Base-by-base conservation (phyloP, 352 stramenopile species). In the Phytophthora litchii region DNA sequence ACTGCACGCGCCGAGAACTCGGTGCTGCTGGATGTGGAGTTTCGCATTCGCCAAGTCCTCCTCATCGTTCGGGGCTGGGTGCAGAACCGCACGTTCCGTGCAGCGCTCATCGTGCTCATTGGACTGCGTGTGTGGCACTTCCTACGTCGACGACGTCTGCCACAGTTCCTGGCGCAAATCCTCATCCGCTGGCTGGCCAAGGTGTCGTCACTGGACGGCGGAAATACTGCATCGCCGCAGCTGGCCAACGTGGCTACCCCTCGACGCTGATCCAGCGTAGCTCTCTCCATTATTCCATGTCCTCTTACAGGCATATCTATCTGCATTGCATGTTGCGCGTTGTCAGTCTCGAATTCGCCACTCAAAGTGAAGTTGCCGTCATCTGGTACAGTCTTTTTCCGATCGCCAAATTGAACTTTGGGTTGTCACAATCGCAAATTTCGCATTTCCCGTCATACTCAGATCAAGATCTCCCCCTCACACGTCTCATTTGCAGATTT, bases 171-270 rank as follows among this genome's bases (percentile, higher is more conserved):
- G 19, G 83, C 78, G 23, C 77, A 78, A 54, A 48, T 82, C 20
- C 72, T 90, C 36, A 88, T 89, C 42, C 76, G 69, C 41, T 88
- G 72, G 69, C 56, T 92, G 43, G 59, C 64, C 20, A 80, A 71
- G n/a, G 50, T 76, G 8, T 89, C 82, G 36, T 83, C 74, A 12
- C 61, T 88, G 20, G 81, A 89, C 19, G 16, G 42, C 6, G 52
- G 21, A 9, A 57, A 19, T n/a, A 9, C 41, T 25, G 6, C 20
- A 27, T 36, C 37, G 16, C 46, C 47, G 35, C 48, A 46, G 7
- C 48, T 65, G n/a, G 12, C 19, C 50, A 64, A 36, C 17, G 19
- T n/a, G 13, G 44, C 44, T 4, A 27, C 20, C 4, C 21, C 40
- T 60, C 46, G 50, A 60, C 57, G 35, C 35, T 71, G 19, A 65